Conservation (phyloP, 768 basidiomycete species). For the Psilocybe subaeruginosa region DNA sequence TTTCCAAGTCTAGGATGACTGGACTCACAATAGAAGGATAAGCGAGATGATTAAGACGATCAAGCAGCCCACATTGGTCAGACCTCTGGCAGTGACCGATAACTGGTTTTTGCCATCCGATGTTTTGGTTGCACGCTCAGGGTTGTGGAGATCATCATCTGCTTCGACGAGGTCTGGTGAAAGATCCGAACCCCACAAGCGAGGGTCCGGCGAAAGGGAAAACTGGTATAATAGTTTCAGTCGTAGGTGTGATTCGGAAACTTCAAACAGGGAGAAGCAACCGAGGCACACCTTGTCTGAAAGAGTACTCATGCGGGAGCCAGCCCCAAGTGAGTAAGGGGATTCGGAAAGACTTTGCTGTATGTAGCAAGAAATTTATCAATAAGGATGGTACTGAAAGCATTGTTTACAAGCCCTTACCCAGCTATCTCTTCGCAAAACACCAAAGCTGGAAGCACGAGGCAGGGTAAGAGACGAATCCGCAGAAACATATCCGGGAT, state of each 20-base stretch:
- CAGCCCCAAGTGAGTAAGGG: conserved; percentile 46
- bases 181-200: conserved; percentile 65
- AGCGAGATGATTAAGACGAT: conserved; percentile 50
- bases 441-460: conserved; percentile 35
- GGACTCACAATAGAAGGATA: conserved; percentile 61
- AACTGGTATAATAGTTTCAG: conserved; percentile 41
- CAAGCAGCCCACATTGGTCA: conserved; percentile 76
- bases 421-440: conserved; percentile 45
- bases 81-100: conserved; percentile 60
- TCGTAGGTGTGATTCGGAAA: not conserved
- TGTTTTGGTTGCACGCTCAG: conserved; percentile 38
- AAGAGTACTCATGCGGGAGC: conserved; percentile 43
- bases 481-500: conserved; percentile 32
- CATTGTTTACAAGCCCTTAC: conserved; percentile 19
- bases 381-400: not conserved
- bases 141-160: conserved; percentile 78
- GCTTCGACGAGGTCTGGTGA: conserved; percentile 58
- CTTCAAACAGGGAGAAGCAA: not conserved
- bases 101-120: conserved; percentile 37
- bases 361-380: not conserved
- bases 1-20: too few relatives aligned
- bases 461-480: conserved; percentile 35
- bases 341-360: conserved; percentile 41
- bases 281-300: conserved; percentile 43
- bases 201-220: conserved; percentile 66